Evolutionary conservation across 2,329 filamentous ascomycete genomes (phyloP).

Genomic region (Xylaria digitata): DNA sequence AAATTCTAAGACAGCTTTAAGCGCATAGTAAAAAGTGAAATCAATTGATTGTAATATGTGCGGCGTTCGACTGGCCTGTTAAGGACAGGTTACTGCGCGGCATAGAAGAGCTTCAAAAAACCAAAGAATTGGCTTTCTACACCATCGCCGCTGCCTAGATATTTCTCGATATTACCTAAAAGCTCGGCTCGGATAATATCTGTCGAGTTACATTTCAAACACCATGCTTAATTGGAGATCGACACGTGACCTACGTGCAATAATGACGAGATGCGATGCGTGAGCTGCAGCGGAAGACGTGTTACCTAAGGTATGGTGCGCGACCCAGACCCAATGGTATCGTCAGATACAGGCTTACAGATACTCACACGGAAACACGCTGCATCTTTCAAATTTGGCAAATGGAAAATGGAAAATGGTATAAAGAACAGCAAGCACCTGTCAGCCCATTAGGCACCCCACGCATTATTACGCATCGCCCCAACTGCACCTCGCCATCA

Average conservation of each 20-base stretch:
- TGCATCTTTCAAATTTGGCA: too few relatives aligned
- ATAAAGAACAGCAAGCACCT: too few relatives aligned
- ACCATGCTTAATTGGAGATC: conserved; percentile 49
- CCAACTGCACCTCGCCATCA: too few relatives aligned
- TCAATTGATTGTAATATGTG: conserved; percentile 41
- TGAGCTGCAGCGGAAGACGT: conserved; percentile 32
- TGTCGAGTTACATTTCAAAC: conserved; percentile 47
- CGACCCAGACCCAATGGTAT: conserved; percentile 26
- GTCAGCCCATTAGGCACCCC: too few relatives aligned
- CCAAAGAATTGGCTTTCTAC: conserved; percentile 50
- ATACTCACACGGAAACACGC: conserved; percentile 38
- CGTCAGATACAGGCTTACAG: neutral
- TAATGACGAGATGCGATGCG: conserved; percentile 42
- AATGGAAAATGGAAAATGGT: too few relatives aligned
- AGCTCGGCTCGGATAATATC: conserved; percentile 29
- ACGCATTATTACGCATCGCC: too few relatives aligned
- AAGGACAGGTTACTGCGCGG: conserved; percentile 55
- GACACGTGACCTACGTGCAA: conserved; percentile 48
- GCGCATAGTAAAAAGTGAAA: too few relatives aligned
- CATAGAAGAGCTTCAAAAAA: conserved; percentile 49
- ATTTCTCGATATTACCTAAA: conserved; percentile 58
- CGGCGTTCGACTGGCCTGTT: conserved; percentile 44
- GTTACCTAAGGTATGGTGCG: conserved; percentile 43
- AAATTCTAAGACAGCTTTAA: too few relatives aligned
- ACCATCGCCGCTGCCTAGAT: conserved; percentile 56